Evolutionary conservation across 345 rosid genomes (phyloP).

Genomic region (Lumnitzera littorea): DNA sequence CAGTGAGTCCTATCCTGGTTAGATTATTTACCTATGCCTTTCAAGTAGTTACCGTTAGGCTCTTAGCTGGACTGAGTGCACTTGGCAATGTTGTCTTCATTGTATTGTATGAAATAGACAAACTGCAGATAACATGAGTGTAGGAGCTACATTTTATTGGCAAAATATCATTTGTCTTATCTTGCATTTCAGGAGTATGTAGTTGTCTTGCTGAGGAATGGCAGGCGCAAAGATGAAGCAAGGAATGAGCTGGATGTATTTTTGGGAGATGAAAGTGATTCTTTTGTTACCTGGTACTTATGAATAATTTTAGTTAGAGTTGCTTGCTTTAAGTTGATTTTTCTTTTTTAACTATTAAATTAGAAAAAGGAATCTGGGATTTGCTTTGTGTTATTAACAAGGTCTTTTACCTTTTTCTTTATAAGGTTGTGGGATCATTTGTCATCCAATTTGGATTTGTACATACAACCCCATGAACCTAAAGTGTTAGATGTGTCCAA

Average conservation of each 20-base stretch:
- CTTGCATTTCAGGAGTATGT: slow-evolving; percentile 71
- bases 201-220: slow-evolving; percentile 79
- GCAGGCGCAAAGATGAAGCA: slow-evolving; percentile 81
- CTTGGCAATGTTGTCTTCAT: too few species aligned
- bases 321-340: neutral
- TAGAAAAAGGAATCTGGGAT: neutral
- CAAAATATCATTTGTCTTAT: neutral
- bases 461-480: slow-evolving; percentile 38
- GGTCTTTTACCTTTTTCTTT: slow-evolving; percentile 5
- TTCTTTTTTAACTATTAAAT: neutral
- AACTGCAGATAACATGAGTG: too few species aligned
- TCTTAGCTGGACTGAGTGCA: too few species aligned
- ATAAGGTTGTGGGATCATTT: slow-evolving; percentile 98
- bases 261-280: slow-evolving; percentile 82
- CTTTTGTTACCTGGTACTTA: slow-evolving; percentile 77
- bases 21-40: too few species aligned
- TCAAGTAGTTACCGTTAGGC: too few species aligned
- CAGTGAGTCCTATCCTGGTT: too few species aligned
- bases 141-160: neutral
- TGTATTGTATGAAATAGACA: too few species aligned
- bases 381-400: neutral
- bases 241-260: slow-evolving; percentile 79
- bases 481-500: slow-evolving; percentile 18
- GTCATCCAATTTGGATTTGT: slow-evolving; percentile 50
- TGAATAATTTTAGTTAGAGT: neutral